Conservation (phyloP, 116 monocot genomes). For the Dioscorea cayenensis region DNA sequence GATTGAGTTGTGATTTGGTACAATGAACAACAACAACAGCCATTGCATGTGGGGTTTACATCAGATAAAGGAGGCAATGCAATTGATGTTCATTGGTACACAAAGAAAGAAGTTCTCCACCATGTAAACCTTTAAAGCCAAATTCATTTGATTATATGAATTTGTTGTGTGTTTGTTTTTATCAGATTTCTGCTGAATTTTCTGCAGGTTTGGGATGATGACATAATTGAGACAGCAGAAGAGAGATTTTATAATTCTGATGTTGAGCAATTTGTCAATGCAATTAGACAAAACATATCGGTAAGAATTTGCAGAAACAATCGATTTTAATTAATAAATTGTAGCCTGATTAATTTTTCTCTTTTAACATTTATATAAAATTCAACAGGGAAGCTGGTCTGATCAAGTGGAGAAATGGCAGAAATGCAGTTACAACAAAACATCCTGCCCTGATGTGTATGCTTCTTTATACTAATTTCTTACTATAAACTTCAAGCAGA, state of each 20-base stretch:
- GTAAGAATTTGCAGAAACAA: conserved; percentile 2
- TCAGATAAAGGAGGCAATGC: conserved; percentile 48
- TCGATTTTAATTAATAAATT: too few species aligned
- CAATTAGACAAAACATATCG: conserved; percentile 40
- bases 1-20: too few species aligned
- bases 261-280: conserved; percentile 17
- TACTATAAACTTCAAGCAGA: neutral
- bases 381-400: conserved; percentile 29
- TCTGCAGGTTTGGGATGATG: conserved; percentile 53
- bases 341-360: neutral
- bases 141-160: too few species aligned
- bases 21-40: conserved; percentile 17
- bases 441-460: conserved; percentile 44
- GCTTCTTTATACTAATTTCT: neutral
- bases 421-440: conserved; percentile 23
- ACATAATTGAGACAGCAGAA: conserved; percentile 42
- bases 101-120: conserved; percentile 36
- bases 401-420: conserved; percentile 32
- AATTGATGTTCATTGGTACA: conserved; percentile 47
- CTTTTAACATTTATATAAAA: neutral
- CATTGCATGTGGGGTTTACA: conserved; percentile 44
- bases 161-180: neutral
- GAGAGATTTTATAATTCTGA: conserved; percentile 13
- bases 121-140: conserved; percentile 20
- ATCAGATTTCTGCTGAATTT: neutral